Conservation (phyloP, 495 filamentous ascomycete species). For the Arthonia radiata region DNA sequence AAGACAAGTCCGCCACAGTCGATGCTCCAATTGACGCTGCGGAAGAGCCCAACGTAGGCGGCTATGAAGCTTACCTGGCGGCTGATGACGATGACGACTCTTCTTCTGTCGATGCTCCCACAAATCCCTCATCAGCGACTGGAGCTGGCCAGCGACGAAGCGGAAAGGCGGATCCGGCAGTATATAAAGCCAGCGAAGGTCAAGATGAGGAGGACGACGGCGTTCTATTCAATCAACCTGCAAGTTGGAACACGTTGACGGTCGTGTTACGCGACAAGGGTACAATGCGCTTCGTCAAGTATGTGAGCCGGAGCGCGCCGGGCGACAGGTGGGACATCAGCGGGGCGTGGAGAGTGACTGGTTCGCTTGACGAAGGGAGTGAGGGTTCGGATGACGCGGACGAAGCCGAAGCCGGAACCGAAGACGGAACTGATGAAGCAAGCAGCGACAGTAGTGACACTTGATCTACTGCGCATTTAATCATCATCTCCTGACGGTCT, state of each 20-base stretch:
- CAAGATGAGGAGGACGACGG: constrained; percentile 67
- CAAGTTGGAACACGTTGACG: constrained; percentile 70
- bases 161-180: constrained; percentile 31
- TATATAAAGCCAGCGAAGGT: constrained; percentile 36
- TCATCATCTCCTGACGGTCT: no score
- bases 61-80: constrained; percentile 83
- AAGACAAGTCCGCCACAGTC: no score
- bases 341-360: constrained; percentile 42
- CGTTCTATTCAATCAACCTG: constrained; percentile 69
- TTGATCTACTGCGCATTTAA: no score
- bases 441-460: no score
- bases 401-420: no score
- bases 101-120: constrained; percentile 19
- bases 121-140: constrained; percentile 7
- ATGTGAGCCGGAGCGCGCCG: constrained; percentile 54
- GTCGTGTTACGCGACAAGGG: constrained; percentile 75
- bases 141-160: constrained; percentile 12
- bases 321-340: constrained; percentile 87
- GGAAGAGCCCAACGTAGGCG: constrained; percentile 40
- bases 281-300: constrained; percentile 84
- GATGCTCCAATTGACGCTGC: constrained; percentile 11
- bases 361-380: no score
- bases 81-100: constrained; percentile 50
- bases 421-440: no score
- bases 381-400: no score